Conservation (phyloP, 331 rosid species). For the Pyrus hybrid region DNA sequence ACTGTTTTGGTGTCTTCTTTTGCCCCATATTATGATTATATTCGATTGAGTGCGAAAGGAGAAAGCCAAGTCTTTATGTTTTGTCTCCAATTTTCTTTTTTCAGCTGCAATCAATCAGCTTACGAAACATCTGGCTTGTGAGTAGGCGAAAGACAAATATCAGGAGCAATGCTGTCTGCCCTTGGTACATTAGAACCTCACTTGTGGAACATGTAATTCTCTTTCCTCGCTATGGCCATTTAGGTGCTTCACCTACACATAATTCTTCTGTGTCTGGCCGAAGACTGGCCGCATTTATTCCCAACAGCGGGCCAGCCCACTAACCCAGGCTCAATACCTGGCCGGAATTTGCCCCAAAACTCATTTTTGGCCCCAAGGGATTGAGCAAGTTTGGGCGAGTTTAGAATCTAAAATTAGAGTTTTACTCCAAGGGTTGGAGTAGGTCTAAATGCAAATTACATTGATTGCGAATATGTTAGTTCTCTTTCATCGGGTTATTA, state of each 20-base stretch:
- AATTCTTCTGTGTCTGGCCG: too few relatives aligned
- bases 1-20: not conserved
- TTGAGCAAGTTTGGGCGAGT: too few relatives aligned
- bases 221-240: not conserved
- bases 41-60: not conserved
- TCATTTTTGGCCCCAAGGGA: not conserved
- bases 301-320: too few relatives aligned
- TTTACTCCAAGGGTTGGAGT: too few relatives aligned
- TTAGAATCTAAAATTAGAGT: too few relatives aligned
- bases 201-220: conserved; percentile 26
- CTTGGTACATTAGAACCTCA: conserved; percentile 42
- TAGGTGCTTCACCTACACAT: not conserved
- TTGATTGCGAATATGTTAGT: not conserved
- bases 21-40: not conserved
- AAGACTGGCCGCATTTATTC: too few relatives aligned
- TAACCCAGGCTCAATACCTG: too few relatives aligned
- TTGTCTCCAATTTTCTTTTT: not conserved
- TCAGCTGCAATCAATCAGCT: conserved; percentile 59
- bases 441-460: not conserved
- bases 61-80: not conserved
- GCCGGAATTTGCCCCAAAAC: too few relatives aligned
- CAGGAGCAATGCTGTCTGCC: conserved; percentile 46
- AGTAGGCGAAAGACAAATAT: conserved; percentile 57
- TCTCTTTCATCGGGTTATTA: not conserved
- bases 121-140: conserved; percentile 41